phyloP scores from a whole-genome alignment of 768 basidiomycete genomes.

The Pilatotrama ljubarskyi region DNA sequence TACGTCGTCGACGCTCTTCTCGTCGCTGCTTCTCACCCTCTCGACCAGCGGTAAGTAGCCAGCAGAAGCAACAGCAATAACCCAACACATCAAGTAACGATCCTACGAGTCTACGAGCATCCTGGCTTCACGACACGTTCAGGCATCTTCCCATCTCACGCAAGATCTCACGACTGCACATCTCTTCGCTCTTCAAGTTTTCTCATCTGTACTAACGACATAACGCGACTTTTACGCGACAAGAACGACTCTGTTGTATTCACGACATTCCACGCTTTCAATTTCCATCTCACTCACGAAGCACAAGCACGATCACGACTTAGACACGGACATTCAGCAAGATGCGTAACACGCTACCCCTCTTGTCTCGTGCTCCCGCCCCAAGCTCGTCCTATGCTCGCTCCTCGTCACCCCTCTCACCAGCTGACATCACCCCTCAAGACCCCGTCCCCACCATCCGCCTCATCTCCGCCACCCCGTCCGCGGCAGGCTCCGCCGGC shows the following conservation, averaged over 20 bases:
- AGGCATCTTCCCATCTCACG: conserved; percentile 17
- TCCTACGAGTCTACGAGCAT: conserved; percentile 22
- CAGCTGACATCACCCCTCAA: conserved; percentile 28
- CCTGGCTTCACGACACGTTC: conserved; percentile 18
- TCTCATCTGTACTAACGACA: conserved; percentile 20
- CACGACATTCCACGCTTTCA: conserved; percentile 22
- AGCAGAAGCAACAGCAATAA: conserved; percentile 16
- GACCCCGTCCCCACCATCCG: conserved; percentile 60
- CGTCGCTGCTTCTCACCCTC: neutral
- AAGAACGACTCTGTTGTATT: conserved; percentile 23
- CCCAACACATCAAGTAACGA: conserved; percentile 25
- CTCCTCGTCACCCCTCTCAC: conserved; percentile 18
- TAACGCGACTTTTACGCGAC: conserved; percentile 15
- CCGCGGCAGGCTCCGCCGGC: conserved; percentile 41
- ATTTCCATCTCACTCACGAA: conserved; percentile 1
- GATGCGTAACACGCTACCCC: conserved; percentile 29
- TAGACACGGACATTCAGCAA: conserved; percentile 16
- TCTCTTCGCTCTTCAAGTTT: conserved; percentile 3
- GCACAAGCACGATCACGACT: conserved; percentile 20
- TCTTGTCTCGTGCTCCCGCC: conserved; percentile 28
- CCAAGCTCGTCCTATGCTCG: conserved; percentile 21
- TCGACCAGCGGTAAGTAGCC: conserved; percentile 24
- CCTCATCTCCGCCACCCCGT: conserved; percentile 68
- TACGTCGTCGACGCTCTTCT: neutral
- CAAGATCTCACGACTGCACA: conserved; percentile 24